Evolutionary conservation across 1,284 basidiomycete genomes (phyloP).

Genomic region (Puccinia polysora): DNA sequence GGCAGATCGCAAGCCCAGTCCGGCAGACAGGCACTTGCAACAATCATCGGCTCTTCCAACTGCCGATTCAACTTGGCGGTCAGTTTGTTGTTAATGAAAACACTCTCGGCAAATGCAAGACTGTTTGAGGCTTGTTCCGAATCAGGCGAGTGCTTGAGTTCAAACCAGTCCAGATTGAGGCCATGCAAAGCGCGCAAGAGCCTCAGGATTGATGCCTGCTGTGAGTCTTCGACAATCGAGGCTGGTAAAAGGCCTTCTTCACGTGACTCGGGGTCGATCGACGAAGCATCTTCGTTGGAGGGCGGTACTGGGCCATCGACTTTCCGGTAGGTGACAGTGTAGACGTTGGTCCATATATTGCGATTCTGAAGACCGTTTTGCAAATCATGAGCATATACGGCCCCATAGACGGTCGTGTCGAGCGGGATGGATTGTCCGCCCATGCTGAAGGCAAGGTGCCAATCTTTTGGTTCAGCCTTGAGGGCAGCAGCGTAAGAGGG

Average conservation of each 20-base stretch:
- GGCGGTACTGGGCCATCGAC: constrained; percentile 71
- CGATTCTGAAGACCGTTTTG: constrained; percentile 48
- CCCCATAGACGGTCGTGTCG: constrained; percentile 90
- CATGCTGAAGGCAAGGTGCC: constrained; percentile 93
- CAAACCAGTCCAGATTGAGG: constrained; percentile 64
- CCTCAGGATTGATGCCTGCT: constrained; percentile 83
- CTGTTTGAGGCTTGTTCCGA: constrained; percentile 44
- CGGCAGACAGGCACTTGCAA: constrained; percentile 91
- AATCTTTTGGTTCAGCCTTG: constrained; percentile 84
- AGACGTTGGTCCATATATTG: constrained; percentile 80
- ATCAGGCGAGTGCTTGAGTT: constrained; percentile 52
- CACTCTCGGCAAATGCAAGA: constrained; percentile 60
- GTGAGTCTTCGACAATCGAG: constrained; percentile 75
- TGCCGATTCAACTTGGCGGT: constrained; percentile 97
- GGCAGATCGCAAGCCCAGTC: constrained; percentile 95
- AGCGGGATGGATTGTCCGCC: constrained; percentile 75
- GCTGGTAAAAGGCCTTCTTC: constrained; percentile 56
- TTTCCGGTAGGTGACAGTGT: constrained; percentile 88
- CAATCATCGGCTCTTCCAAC: constrained; percentile 96
- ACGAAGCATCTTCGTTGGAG: constrained; percentile 46
- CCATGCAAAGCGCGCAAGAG: constrained; percentile 81
- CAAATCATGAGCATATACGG: constrained; percentile 76
- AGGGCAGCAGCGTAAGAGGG: constrained; percentile 87
- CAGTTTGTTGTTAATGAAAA: constrained; percentile 96
- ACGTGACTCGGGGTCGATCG: constrained; percentile 49